These are phyloP conservation scores for Paecilomyces sp. DNA, from an alignment of 2,329 filamentous ascomycete genomes.

Conservation along the genomic window DNA sequence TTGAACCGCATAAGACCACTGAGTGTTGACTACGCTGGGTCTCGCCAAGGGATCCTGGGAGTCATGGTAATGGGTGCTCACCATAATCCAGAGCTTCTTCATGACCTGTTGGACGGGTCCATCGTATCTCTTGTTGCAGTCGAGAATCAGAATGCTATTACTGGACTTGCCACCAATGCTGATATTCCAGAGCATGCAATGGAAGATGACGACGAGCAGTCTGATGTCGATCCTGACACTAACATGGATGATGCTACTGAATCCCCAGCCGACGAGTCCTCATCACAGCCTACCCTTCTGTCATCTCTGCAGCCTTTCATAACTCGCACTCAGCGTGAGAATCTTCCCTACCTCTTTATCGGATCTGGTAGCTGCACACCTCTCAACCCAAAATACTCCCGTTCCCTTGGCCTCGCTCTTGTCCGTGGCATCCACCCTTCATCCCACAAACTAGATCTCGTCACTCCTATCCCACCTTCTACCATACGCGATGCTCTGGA, in stretches of 20 bases:
- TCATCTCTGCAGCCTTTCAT: conserved; percentile 17
- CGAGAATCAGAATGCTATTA: conserved; percentile 31
- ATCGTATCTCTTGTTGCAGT: conserved; percentile 48
- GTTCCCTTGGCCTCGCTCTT: conserved; percentile 44
- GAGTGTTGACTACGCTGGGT: conserved; percentile 43
- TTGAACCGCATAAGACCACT: conserved; percentile 42
- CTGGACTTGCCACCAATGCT: conserved; percentile 6
- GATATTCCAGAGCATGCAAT: background rate
- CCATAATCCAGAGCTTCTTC: conserved; percentile 40
- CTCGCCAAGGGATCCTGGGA: conserved; percentile 39
- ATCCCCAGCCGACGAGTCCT: background rate
- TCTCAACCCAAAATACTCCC: conserved; percentile 42
- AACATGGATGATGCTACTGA: conserved; percentile 12
- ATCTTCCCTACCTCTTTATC: conserved; percentile 45
- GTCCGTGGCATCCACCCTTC: conserved; percentile 35
- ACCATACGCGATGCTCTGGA: conserved; percentile 23
- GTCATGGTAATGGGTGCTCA: conserved; percentile 47
- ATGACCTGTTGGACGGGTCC: conserved; percentile 46
- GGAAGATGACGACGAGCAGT: conserved; percentile 6
- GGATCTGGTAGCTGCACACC: conserved; percentile 33
- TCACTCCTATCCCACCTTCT: conserved; percentile 40
- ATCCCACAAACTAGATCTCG: conserved; percentile 35
- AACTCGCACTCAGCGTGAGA: conserved; percentile 33
- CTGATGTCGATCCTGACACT: conserved; percentile 10
- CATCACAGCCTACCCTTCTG: background rate